Conservation (phyloP, 1,284 basidiomycete species). For the Entoloma clypeatum region DNA sequence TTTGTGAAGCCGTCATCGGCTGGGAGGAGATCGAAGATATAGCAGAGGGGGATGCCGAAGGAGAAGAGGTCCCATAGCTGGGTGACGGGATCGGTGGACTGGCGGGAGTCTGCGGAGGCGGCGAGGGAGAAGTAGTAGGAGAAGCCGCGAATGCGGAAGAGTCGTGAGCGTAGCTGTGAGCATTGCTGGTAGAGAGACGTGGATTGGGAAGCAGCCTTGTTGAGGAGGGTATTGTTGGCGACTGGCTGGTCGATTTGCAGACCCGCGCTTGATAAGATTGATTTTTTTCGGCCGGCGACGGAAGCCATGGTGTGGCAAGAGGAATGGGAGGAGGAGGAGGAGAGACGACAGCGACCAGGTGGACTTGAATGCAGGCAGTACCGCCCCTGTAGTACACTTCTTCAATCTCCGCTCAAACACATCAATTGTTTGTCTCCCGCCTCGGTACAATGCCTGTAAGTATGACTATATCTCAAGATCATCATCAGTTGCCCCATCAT, state of each 20-base stretch:
- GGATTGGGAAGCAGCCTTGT: constrained; percentile 77
- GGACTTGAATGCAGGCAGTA: constrained; percentile 16
- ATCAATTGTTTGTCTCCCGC: constrained; percentile 10
- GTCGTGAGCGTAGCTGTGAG: constrained; percentile 66
- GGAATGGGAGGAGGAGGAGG: constrained; percentile 16
- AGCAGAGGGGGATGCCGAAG: constrained; percentile 90
- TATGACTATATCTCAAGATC: too few species aligned
- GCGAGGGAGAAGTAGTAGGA: constrained; percentile 64
- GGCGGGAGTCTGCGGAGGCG: constrained; percentile 53
- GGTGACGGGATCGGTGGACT: constrained; percentile 83
- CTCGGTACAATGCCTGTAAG: too few species aligned
- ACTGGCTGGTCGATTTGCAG: constrained; percentile 71
- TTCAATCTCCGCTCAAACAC: constrained; percentile 24
- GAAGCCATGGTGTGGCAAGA: constrained; percentile 51
- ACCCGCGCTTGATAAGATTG: constrained; percentile 61
- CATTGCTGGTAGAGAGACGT: constrained; percentile 88
- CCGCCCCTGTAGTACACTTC: constrained; percentile 13
- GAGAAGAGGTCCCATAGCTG: constrained; percentile 94
- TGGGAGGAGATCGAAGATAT: constrained; percentile 90
- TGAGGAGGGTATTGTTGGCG: constrained; percentile 78
- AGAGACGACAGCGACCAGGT: constrained; percentile 14
- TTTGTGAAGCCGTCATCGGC: constrained; percentile 53
- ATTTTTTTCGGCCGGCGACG: constrained; percentile 78
- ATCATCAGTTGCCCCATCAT: too few species aligned
- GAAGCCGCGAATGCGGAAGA: constrained; percentile 73